Percentiles rank a stretch among this genome's conserved stretches.
Conservation (phyloP, 345 rosid genomes). For the Gossypium mustelinum region DNA sequence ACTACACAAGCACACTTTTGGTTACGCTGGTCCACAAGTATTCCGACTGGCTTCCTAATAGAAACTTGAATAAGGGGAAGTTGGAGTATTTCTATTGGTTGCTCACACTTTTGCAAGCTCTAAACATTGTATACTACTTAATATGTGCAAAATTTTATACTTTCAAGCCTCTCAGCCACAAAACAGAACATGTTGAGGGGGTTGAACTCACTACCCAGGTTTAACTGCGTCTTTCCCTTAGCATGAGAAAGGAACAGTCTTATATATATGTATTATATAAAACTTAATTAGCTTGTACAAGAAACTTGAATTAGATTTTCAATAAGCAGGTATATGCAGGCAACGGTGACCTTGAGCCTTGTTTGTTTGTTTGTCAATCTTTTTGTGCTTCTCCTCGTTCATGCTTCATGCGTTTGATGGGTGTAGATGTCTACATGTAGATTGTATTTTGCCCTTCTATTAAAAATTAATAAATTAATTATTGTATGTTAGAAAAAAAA, state of each 20-base stretch:
- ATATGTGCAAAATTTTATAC: conserved; percentile 42
- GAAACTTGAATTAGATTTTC: neutral
- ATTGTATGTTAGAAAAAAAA: too few species aligned
- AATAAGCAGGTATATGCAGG: neutral
- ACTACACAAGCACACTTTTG: conserved; percentile 42
- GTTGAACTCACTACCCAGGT: conserved; percentile 29
- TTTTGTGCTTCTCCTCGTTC: neutral
- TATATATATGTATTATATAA: neutral
- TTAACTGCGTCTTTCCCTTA: conserved; percentile 3
- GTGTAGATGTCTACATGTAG: too few species aligned
- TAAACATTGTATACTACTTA: conserved; percentile 37
- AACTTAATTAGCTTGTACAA: neutral
- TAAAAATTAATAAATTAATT: too few species aligned
- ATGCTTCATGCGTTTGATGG: neutral
- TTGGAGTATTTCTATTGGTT: conserved; percentile 51
- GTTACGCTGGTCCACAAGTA: conserved; percentile 43
- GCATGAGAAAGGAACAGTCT: neutral
- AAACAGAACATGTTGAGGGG: conserved; percentile 9
- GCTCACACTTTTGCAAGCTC: conserved; percentile 36
- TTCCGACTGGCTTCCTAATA: conserved; percentile 47
- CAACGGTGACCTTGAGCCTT: neutral
- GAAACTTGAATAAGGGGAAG: conserved; percentile 43
- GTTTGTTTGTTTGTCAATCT: neutral
- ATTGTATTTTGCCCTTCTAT: too few species aligned
- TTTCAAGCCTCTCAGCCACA: conserved; percentile 32